A percentile compares a stretch with the other conserved stretches of the same genome.
phyloP scores from a whole-genome alignment of 2,329 filamentous ascomycete species.

The Pseudogymnoascus sp. region DNA sequence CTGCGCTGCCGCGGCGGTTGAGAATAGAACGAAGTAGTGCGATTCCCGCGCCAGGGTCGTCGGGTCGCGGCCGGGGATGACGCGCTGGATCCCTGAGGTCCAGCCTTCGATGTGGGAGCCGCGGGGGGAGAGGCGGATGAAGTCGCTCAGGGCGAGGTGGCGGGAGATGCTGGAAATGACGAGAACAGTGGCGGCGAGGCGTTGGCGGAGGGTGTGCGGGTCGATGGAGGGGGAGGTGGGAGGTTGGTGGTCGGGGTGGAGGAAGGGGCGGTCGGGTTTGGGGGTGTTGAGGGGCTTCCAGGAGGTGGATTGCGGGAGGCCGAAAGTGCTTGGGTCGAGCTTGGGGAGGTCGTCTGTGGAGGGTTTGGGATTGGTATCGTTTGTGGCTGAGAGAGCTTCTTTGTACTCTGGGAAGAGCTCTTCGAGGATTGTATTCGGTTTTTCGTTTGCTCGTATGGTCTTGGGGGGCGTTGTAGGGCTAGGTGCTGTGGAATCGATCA shows the following conservation, averaged over 20 bases:
- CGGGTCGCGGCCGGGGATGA: constrained; percentile 55
- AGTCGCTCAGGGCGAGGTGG: constrained; percentile 59
- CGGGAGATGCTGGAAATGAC: constrained; percentile 51
- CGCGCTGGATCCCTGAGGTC: constrained; percentile 46
- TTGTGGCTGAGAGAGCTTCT: neutral
- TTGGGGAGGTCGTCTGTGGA: neutral
- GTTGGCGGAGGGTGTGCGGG: neutral
- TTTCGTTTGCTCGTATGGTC: constrained; percentile 17
- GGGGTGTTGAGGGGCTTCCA: constrained; percentile 2
- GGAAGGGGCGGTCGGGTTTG: constrained; percentile 3
- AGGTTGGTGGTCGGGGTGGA: neutral
- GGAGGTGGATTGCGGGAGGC: constrained; percentile 9
- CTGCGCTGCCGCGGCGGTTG: constrained; percentile 46
- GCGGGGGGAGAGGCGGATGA: constrained; percentile 56
- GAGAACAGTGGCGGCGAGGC: constrained; percentile 30
- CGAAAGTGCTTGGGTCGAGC: neutral
- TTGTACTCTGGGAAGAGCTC: constrained; percentile 2
- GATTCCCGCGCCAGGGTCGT: constrained; percentile 54
- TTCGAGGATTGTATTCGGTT: neutral
- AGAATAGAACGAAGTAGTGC: constrained; percentile 64
- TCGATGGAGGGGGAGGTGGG: neutral
- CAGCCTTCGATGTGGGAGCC: constrained; percentile 60
- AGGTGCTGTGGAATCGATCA: neutral
- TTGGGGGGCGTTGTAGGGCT: neutral
- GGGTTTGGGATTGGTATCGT: neutral